Evolutionary conservation across 106 monocot genomes (phyloP).

Genomic region (Apostasia shenzhenica): DNA sequence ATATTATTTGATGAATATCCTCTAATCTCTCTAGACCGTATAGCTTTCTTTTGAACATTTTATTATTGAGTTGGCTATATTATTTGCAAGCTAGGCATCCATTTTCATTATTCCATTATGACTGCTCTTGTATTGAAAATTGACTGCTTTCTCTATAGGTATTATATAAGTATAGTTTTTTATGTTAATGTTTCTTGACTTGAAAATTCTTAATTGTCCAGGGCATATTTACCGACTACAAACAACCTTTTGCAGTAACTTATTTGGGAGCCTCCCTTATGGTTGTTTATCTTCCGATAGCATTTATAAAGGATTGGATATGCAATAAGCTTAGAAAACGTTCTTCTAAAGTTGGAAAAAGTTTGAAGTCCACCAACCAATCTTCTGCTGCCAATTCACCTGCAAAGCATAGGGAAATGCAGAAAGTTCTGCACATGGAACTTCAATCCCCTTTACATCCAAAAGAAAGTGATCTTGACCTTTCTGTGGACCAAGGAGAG

Average conservation of each 20-base stretch:
- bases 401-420: conserved; percentile 29
- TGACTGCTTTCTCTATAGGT: neutral
- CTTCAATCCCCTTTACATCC: conserved; percentile 29
- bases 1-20: no score
- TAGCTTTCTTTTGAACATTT: neutral
- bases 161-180: neutral
- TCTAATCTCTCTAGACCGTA: no score
- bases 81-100: neutral
- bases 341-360: conserved; percentile 17
- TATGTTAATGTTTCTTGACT: neutral
- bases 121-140: neutral
- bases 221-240: conserved; percentile 95
- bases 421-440: conserved; percentile 73
- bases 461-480: conserved; percentile 56
- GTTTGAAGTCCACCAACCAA: conserved; percentile 25
- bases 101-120: neutral
- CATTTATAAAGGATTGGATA: conserved; percentile 87
- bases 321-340: conserved; percentile 36
- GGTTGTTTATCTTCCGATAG: conserved; percentile 88
- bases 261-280: conserved; percentile 96
- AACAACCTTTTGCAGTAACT: conserved; percentile 96
- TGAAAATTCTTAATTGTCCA: conserved; percentile 21
- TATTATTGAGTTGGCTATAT: neutral
- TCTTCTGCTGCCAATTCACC: conserved; percentile 42
- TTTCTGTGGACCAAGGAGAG: conserved; percentile 48